A percentile compares a stretch with the other conserved stretches of the same genome.
Conservation (phyloP, 176 grass and related monocot species). For the Otatea glauca region DNA sequence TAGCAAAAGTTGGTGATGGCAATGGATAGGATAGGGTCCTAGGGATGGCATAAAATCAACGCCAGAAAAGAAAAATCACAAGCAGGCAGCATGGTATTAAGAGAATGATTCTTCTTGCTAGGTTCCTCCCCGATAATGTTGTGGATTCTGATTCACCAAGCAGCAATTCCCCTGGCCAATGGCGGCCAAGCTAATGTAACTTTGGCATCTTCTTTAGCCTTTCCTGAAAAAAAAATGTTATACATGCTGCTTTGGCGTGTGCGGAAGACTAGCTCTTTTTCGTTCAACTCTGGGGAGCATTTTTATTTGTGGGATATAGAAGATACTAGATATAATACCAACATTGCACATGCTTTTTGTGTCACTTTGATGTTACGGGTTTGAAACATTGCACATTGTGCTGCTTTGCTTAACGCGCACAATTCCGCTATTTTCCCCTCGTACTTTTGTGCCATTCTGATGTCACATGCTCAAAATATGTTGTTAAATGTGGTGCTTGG, state of each 20-base stretch:
- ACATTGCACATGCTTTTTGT: too few relatives aligned
- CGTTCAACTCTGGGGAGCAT: not conserved
- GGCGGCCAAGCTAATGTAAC: conserved; percentile 18
- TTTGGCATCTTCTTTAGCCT: not conserved
- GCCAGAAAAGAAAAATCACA: not conserved
- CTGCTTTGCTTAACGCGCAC: not conserved
- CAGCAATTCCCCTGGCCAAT: not conserved
- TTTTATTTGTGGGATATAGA: not conserved
- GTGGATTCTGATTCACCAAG: conserved; percentile 44
- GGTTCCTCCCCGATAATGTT: not conserved
- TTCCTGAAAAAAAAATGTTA: not conserved
- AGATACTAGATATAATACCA: not conserved
- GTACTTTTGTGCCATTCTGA: not conserved
- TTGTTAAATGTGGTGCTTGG: not conserved
- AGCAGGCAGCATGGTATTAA: too few relatives aligned
- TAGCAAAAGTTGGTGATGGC: conserved; percentile 40
- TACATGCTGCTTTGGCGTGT: not conserved
- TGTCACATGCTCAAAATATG: not conserved
- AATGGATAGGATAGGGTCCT: conserved; percentile 30
- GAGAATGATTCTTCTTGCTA: not conserved
- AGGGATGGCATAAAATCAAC: not conserved
- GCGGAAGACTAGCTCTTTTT: conserved; percentile 9
- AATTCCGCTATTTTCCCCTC: not conserved
- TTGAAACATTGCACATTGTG: not conserved
- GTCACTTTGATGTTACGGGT: too few relatives aligned